Base-by-base conservation (phyloP, 768 basidiomycete species). In the Saitozyma sp. region DNA sequence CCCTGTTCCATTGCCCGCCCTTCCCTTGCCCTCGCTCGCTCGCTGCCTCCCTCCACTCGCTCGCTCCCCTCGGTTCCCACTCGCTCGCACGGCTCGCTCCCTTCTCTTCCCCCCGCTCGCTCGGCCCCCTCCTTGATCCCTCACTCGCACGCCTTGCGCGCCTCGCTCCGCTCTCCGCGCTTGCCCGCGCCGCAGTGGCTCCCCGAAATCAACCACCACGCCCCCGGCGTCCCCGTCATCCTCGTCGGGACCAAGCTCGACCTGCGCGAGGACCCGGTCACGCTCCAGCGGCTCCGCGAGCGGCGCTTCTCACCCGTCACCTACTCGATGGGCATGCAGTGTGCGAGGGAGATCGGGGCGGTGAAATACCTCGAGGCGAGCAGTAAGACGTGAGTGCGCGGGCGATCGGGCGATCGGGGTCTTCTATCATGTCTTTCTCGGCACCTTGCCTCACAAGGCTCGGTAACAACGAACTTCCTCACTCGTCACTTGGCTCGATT, bases 201-300 rank as follows among this genome's bases (percentile, higher is more conserved):
- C 20, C 74, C 73, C 54, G 95, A 98, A 81, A 96, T 98, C 76
- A 88, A 90, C 29, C 95, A 98, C 81, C 95, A 99, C 79, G 93
- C 94, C 40, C 95, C 95, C 6, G 89, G 88, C 75, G 92, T 92
- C 50, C 90, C 92, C 56, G 86, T 94, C 60, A 88, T 99, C 67
- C 83, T 98, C 49, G 93, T 99, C 54, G 96, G 95, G 11, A 99
- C 96, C 46, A 98, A 98, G 82, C 85, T 97, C 64, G 96, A 99
- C 82, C 83, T 99, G 74, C 92, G 96, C 70, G 95, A 98, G 80
- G 96, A 99, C 79, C 89, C 86, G 14, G 85, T 85, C 37, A 97
- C 93, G 19, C 88, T 97, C 69, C 89, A 94, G 80, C 93, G 92
- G 82, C 83, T 99, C 64, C 84, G 90, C 71, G 95, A 96, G 75